Percentiles rank a stretch among this genome's conserved stretches.
phyloP scores from a whole-genome alignment of 441 rosid genomes.

The Melastoma candidum region DNA sequence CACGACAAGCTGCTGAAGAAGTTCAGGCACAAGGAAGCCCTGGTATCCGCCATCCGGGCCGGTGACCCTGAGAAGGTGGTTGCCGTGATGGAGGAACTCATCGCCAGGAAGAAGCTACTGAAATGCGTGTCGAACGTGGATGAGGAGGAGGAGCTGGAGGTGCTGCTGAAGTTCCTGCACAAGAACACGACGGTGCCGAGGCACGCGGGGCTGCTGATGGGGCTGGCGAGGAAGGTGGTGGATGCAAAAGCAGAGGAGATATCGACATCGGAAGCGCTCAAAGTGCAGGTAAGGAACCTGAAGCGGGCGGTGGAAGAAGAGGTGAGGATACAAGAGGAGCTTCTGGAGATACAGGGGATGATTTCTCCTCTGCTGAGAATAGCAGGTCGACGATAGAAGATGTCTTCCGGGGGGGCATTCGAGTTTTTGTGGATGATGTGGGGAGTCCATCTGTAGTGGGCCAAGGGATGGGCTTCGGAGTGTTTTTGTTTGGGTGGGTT shows the following conservation, averaged over 20 bases:
- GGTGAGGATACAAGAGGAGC: constrained; percentile 63
- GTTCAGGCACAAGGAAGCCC: constrained; percentile 81
- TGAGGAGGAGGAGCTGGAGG: constrained; percentile 46
- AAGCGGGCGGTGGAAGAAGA: constrained; percentile 74
- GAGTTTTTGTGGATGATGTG: too few species aligned
- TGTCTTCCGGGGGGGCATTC: too few species aligned
- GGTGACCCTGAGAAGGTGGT: constrained; percentile 65
- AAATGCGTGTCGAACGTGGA: constrained; percentile 64
- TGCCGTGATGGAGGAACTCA: constrained; percentile 87
- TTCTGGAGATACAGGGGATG: constrained; percentile 76
- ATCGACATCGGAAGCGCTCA: constrained; percentile 42
- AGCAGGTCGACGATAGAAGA: constrained; percentile 45
- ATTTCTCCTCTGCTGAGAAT: constrained; percentile 70
- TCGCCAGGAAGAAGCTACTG: constrained; percentile 68
- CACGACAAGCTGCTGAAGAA: constrained; percentile 80
- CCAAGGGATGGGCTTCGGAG: too few species aligned
- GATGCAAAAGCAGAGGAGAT: constrained; percentile 64
- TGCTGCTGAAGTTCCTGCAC: constrained; percentile 56
- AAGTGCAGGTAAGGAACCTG: constrained; percentile 55
- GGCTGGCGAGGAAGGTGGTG: constrained; percentile 58
- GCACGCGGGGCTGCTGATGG: constrained; percentile 61
- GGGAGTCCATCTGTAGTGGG: too few species aligned
- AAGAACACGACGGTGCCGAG: constrained; percentile 66
- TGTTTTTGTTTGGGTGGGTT: too few species aligned
- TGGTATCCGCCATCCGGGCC: constrained; percentile 46